phyloP scores from a whole-genome alignment of 1,284 basidiomycete species.

The Cryptococcus maquisensis region DNA sequence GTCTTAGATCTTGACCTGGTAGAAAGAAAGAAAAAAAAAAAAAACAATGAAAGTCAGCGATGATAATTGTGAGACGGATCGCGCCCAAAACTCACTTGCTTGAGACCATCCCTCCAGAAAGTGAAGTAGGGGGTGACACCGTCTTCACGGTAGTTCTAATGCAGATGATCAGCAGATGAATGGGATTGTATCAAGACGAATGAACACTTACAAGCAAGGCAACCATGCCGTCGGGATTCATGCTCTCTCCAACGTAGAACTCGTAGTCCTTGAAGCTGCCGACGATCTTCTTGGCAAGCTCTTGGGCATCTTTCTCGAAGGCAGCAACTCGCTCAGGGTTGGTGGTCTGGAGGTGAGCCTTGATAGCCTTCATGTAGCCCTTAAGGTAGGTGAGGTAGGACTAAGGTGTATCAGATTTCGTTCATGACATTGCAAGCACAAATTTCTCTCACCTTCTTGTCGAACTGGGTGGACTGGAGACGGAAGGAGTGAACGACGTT shows the following conservation, averaged over 20 bases:
- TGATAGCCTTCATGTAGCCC: slow-evolving; percentile 81
- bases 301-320: slow-evolving; percentile 79
- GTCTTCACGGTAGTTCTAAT: slow-evolving; percentile 55
- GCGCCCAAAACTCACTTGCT: slow-evolving; percentile 50
- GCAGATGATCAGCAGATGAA: background rate
- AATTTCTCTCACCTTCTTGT: slow-evolving; percentile 66
- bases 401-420: slow-evolving; percentile 17
- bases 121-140: slow-evolving; percentile 71
- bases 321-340: slow-evolving; percentile 66
- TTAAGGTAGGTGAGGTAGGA: slow-evolving; percentile 81
- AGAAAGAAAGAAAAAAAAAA: background rate
- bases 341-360: slow-evolving; percentile 58
- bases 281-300: slow-evolving; percentile 82
- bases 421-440: no score
- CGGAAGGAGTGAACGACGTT: slow-evolving; percentile 92
- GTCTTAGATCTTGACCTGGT: slow-evolving; percentile 28
- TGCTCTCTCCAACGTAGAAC: slow-evolving; percentile 74
- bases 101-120: slow-evolving; percentile 89
- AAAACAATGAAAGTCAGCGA: background rate
- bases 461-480: slow-evolving; percentile 75
- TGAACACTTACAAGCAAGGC: slow-evolving; percentile 61
- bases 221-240: slow-evolving; percentile 86
- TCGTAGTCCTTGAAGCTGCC: slow-evolving; percentile 70
- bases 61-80: background rate
- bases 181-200: slow-evolving; percentile 12